Evolutionary conservation across 345 rosid genomes (phyloP).

Genomic region (Euclidium syriacum): DNA sequence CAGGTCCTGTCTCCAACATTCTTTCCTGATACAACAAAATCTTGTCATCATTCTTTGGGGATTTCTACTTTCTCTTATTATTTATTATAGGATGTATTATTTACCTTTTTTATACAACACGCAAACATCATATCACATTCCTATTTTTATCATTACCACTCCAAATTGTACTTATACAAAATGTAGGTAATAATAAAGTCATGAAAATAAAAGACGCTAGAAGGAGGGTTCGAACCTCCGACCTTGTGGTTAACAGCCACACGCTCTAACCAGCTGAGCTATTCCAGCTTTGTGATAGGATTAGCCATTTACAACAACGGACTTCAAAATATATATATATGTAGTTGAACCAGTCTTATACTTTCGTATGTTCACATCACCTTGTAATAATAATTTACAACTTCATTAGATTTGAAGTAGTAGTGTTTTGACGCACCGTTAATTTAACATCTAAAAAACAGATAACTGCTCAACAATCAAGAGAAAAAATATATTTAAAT

Average conservation of each 20-base stretch:
- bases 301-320: neutral
- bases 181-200: too few species aligned
- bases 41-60: neutral
- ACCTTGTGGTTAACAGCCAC: slow-evolving; percentile 86
- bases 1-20: slow-evolving; percentile 72
- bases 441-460: too few species aligned
- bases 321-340: neutral
- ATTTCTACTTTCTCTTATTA: slow-evolving; percentile 10
- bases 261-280: slow-evolving; percentile 45
- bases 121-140: neutral
- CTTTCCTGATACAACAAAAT: slow-evolving; percentile 30
- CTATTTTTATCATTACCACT: neutral
- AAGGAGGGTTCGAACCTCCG: slow-evolving; percentile 23
- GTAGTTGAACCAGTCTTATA: too few species aligned
- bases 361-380: too few species aligned
- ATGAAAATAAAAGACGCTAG: neutral
- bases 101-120: neutral
- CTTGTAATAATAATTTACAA: too few species aligned
- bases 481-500: too few species aligned
- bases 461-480: too few species aligned
- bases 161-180: neutral
- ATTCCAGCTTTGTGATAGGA: neutral
- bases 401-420: too few species aligned
- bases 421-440: too few species aligned
- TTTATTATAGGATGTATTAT: neutral